phyloP scores from a whole-genome alignment of 1,284 basidiomycete genomes.

The Takashimella koratensis region DNA sequence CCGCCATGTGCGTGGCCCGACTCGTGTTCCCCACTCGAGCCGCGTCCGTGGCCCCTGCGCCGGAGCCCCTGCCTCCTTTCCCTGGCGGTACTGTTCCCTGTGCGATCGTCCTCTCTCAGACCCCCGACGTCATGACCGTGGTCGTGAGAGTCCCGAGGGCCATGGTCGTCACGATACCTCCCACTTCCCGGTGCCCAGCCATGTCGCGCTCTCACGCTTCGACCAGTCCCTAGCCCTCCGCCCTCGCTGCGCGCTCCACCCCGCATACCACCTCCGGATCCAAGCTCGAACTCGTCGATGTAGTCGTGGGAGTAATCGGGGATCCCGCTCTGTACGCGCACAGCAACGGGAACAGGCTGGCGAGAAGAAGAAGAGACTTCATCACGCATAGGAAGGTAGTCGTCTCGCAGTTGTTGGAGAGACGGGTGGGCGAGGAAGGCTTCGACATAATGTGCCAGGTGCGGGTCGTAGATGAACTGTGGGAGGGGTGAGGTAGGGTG shows the following conservation, averaged over 20 bases:
- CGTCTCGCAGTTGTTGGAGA: slow-evolving; percentile 1
- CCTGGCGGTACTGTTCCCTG: too few relatives aligned
- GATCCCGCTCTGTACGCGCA: background rate
- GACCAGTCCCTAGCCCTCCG: background rate
- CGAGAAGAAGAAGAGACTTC: background rate
- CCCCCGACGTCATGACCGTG: background rate
- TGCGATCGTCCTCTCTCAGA: background rate
- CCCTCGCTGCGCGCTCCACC: too few relatives aligned
- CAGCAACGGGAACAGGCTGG: background rate
- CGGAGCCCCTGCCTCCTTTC: too few relatives aligned
- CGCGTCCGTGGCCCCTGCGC: background rate
- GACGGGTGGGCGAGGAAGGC: slow-evolving; percentile 24
- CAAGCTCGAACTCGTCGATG: background rate
- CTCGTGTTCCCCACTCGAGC: background rate
- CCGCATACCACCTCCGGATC: too few relatives aligned
- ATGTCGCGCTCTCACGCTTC: background rate
- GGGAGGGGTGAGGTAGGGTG: background rate
- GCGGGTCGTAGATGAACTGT: slow-evolving; percentile 45
- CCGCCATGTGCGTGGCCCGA: too few relatives aligned
- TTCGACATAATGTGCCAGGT: slow-evolving; percentile 39
- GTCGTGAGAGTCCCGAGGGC: background rate
- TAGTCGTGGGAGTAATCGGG: background rate
- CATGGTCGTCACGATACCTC: background rate
- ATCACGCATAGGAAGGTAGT: background rate
- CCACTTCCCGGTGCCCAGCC: too few relatives aligned